Evolutionary conservation across 2,329 filamentous ascomycete genomes (phyloP), one percentile per base, ranked within the genome.

Genomic region (Didymella pinodella): DNA sequence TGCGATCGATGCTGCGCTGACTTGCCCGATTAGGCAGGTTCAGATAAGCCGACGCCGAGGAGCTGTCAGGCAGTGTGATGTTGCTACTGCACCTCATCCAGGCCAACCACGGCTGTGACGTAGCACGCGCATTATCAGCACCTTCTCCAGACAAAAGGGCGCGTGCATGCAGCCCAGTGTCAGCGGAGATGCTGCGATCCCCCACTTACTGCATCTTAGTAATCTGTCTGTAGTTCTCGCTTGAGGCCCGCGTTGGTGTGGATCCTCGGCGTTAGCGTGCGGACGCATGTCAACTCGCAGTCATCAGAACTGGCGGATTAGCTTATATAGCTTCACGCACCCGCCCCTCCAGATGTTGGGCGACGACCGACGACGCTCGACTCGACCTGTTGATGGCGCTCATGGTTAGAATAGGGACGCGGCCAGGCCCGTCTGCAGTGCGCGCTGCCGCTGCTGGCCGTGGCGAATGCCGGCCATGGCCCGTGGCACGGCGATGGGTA

Each of bases 361-460:
- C 61, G 62, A 63, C 61, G 62, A 41, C 36, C 28, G 47, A 34
- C 43, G 48, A 57, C 54, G 43, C 58, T 47, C 56, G 51, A 61
- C 52, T 65, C 55, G 41, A 43, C 62, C 28, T 69, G 62, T 41
- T 68, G 61, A 76, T 76, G 72, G 65, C 68, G 64, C 67, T 59
- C 51, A 73, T 74, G 70, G 67, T 67, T 64, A 74, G 63, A 49
- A 60, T 54, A 26, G 51, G 61, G 47, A 62, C 69, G 41, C 71
- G 70, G 67, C 63, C 69, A 60, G 62, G 61, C 38, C 63, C 67
- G 59, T 62, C 66, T 57, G 67, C 59, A 44, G 57, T 65, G 59
- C 67, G 64, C 57, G 63, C 62, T 36, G 67, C 61, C 11, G 65
- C 59, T 20, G 61, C 38, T 58, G 32, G 34, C 34, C 52, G 72